These are phyloP conservation scores for Xylaria longipes DNA, from an alignment of 495 filamentous ascomycete species.

Conservation along the genomic window DNA sequence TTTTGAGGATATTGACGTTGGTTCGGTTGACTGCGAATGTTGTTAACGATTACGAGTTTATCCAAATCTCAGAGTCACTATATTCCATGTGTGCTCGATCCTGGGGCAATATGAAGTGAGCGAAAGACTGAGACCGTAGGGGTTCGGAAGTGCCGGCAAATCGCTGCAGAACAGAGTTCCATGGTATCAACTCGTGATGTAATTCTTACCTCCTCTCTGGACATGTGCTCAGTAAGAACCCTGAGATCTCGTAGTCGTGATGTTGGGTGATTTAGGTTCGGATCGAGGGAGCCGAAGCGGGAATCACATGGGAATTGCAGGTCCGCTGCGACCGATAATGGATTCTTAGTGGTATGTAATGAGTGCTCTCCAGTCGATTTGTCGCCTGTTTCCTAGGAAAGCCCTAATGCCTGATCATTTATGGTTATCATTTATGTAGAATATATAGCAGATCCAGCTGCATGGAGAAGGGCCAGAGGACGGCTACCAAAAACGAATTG, in stretches of 20 bases:
- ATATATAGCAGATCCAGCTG: neutral
- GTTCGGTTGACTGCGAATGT: neutral
- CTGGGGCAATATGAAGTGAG: neutral
- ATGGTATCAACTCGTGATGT: constrained; percentile 33
- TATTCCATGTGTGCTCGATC: neutral
- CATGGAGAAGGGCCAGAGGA: neutral
- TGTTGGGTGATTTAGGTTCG: neutral
- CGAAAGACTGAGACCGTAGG: neutral
- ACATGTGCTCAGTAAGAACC: constrained; percentile 31
- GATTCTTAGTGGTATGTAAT: too few species aligned
- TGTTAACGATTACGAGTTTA: neutral
- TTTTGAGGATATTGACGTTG: constrained; percentile 32
- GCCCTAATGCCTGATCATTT: too few species aligned
- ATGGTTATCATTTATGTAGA: neutral
- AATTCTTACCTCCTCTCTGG: constrained; percentile 29
- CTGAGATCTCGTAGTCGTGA: neutral
- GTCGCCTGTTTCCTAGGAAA: too few species aligned
- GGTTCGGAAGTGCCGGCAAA: constrained; percentile 18
- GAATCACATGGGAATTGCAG: neutral
- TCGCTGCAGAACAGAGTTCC: constrained; percentile 19
- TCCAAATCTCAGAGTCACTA: neutral
- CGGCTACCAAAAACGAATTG: neutral
- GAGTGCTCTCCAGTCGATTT: too few species aligned
- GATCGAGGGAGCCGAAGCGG: neutral
- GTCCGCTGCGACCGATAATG: neutral